A percentile compares a stretch with the other conserved stretches of the same genome.
phyloP scores from a whole-genome alignment of 2,329 filamentous ascomycete species.

The Truncatella angustata region DNA sequence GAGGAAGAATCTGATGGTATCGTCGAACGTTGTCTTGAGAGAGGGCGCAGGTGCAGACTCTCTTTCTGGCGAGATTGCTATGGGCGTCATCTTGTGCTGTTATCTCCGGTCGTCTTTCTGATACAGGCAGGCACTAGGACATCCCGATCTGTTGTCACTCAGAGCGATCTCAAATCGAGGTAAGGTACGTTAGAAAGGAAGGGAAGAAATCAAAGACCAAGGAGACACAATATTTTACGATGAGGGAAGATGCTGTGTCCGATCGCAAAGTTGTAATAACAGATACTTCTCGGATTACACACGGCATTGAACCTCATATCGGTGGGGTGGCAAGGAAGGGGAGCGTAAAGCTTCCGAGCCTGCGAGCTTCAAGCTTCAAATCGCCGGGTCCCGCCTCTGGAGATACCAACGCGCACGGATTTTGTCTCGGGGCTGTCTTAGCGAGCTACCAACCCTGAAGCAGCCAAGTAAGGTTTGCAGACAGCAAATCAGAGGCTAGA shows the following conservation, averaged over 20 bases:
- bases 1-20: constrained; percentile 87
- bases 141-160: too few species aligned
- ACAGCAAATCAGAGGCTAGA: constrained; percentile 1
- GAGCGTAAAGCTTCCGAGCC: too few species aligned
- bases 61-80: constrained; percentile 49
- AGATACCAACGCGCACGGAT: not conserved
- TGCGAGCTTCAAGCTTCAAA: not conserved
- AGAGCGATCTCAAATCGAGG: too few species aligned
- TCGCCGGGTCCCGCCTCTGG: constrained; percentile 8
- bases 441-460: not conserved
- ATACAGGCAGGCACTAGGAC: not conserved
- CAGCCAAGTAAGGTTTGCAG: not conserved
- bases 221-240: too few species aligned
- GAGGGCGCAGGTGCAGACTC: constrained; percentile 41
- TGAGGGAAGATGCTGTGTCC: not conserved
- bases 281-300: not conserved
- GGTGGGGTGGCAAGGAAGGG: constrained; percentile 10
- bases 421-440: not conserved
- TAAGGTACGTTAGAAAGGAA: too few species aligned
- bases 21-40: constrained; percentile 76
- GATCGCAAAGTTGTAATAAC: not conserved
- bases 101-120: not conserved
- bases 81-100: constrained; percentile 51
- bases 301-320: not conserved
- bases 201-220: too few species aligned